Evolutionary conservation across 1,139 yeast species (phyloP), one percentile per base, ranked within the genome.

Genomic region (Chernovozyma aurita): DNA sequence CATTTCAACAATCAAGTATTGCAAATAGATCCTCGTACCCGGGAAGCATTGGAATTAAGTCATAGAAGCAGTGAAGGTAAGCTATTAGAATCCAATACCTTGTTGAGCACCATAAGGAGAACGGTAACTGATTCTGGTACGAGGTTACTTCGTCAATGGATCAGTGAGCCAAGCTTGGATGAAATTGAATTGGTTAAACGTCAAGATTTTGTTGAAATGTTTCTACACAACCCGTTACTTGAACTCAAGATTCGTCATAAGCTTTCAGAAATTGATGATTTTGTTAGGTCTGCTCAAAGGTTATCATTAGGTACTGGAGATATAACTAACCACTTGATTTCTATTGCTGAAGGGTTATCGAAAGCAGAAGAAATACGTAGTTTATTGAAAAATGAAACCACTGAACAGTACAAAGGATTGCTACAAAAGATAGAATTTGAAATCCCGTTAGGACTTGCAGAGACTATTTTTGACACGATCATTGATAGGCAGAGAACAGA

Each of bases 71-170:
- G 85, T 0, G 65, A 78, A 39, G 82, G 73, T 3, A 52, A 78
- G n/a, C 73, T 73, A 14, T 69, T 80, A 12, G 64, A 63, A 4
- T 71, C 72, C 11, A 96, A 96, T 0, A 80, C 96, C 0, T 59
- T 92, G 14, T 61, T 85, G 11, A 74, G 78, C 14, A 72, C 86
- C 0, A 72, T 92, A 7, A 75, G 77, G 40, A 63, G 83, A 38
- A 92, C 97, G 0, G 75, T 75, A 2, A 87, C 98, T 0, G 72
- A 81, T 1, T 78, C 95, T 0, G 98, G 98, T 0, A 65, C 95
- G 0, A 65, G 98, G 33, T 52, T 85, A 17, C 61, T 92, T 15
- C 73, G 81, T 3, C 80, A 81, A 37, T 88, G 97, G 97, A 60
- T 92, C 3, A 71, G 85, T 16, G 80, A 90, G 0, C 99, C 99